Evolutionary conservation across 352 stramenopile species (phyloP).

Genomic region (Phytophthora tubulina): DNA sequence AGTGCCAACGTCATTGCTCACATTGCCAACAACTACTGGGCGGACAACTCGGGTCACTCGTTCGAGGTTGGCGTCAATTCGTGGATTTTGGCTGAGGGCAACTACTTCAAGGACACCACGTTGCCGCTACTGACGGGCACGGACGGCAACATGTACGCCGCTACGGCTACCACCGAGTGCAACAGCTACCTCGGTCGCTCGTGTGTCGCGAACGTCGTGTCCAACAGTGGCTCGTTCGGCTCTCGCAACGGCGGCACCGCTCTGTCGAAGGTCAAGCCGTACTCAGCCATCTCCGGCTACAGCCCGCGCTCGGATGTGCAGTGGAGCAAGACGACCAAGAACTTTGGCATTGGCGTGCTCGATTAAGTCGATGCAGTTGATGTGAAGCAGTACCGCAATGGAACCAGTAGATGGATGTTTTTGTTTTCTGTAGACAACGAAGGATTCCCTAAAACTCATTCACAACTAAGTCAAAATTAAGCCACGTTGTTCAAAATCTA

Average conservation of each 20-base stretch:
- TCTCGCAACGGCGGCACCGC: constrained; percentile 28
- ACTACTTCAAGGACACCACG: constrained; percentile 53
- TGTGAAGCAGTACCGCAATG: neutral
- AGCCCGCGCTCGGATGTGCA: constrained; percentile 23
- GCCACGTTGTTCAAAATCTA: neutral
- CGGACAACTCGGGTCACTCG: constrained; percentile 49
- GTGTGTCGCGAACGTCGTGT: constrained; percentile 41
- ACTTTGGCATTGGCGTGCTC: constrained; percentile 40
- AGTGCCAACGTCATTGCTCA: constrained; percentile 37
- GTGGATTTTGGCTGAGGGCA: constrained; percentile 54
- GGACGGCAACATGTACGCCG: constrained; percentile 28
- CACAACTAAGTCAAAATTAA: constrained; percentile 8
- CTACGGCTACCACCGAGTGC: constrained; percentile 26
- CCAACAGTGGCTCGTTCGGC: constrained; percentile 26
- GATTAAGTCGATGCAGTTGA: constrained; percentile 7
- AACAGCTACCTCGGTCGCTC: constrained; percentile 34
- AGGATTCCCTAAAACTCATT: neutral
- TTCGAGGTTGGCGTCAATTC: constrained; percentile 46
- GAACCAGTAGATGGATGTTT: constrained; percentile 12
- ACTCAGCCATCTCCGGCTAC: constrained; percentile 23
- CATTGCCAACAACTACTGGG: constrained; percentile 55
- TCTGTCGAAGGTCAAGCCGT: constrained; percentile 26
- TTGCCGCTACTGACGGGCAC: constrained; percentile 20
- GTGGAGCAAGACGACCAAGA: constrained; percentile 27
- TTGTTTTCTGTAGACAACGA: constrained; percentile 18